These are phyloP conservation scores for Trametes villosa DNA, from an alignment of 768 basidiomycete species.

Conservation along the genomic window DNA sequence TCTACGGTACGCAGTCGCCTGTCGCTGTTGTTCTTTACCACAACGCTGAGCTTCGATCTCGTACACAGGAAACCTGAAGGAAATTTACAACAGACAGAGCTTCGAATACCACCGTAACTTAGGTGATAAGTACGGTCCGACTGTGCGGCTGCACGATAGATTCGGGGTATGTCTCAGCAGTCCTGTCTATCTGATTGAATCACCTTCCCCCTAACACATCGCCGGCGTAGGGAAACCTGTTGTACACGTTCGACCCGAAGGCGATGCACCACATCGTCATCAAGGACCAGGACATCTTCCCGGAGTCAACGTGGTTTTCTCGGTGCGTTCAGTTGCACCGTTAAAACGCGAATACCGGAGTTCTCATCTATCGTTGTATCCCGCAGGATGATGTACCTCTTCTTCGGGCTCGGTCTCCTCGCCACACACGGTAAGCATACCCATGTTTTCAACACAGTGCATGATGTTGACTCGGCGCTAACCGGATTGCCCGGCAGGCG, in stretches of 20 bases:
- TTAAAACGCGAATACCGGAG: too few species aligned
- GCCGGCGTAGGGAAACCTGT: slow-evolving; percentile 31
- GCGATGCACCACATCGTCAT: slow-evolving; percentile 51
- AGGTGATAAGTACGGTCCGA: slow-evolving; percentile 21
- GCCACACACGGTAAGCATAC: slow-evolving; percentile 29
- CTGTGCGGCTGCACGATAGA: slow-evolving; percentile 21
- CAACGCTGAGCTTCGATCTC: background rate
- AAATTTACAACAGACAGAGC: slow-evolving; percentile 21
- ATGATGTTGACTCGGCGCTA: too few species aligned
- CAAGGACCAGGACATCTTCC: slow-evolving; percentile 39
- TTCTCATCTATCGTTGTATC: too few species aligned
- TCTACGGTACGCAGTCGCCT: slow-evolving; percentile 37
- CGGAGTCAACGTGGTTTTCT: slow-evolving; percentile 22
- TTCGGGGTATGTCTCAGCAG: slow-evolving; percentile 25
- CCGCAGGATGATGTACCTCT: slow-evolving; percentile 18
- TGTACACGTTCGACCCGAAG: slow-evolving; percentile 49
- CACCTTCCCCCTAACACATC: background rate
- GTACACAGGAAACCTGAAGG: slow-evolving; percentile 26
- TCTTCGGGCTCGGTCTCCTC: slow-evolving; percentile 31
- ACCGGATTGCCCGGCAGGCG: too few species aligned
- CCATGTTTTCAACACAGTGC: too few species aligned
- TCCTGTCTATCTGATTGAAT: too few species aligned
- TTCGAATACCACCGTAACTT: slow-evolving; percentile 25
- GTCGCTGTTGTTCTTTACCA: too few species aligned
- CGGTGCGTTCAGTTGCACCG: slow-evolving; percentile 14